Percentiles rank a stretch among this genome's conserved stretches.
Conservation (phyloP, 139 green algal genomes). For the Chlorella sp. region DNA sequence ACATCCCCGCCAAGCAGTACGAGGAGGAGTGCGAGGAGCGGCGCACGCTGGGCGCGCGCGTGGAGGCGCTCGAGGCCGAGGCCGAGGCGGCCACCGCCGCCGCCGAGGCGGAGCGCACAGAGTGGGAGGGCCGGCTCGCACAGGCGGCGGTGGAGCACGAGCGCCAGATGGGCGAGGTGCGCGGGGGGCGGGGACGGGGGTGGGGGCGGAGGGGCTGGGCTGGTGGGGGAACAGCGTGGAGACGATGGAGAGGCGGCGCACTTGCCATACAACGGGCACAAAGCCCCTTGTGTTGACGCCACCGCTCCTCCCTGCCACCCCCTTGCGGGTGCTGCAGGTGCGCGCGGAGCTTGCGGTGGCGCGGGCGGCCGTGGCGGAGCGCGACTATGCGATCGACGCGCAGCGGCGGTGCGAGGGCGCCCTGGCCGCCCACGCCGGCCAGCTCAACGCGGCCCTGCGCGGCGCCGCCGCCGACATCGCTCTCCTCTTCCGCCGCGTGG, state of each 20-base stretch:
- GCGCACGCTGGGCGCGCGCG: slow-evolving; percentile 40
- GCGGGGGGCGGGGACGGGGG: background rate
- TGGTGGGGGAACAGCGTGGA: background rate
- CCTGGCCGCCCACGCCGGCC: slow-evolving; percentile 38
- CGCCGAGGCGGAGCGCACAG: slow-evolving; percentile 31
- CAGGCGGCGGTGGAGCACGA: slow-evolving; percentile 5
- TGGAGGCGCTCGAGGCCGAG: slow-evolving; percentile 50
- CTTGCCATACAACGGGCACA: too few species aligned
- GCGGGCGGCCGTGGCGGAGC: slow-evolving; percentile 33
- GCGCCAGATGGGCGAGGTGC: slow-evolving; percentile 14
- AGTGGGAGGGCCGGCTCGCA: slow-evolving; percentile 9
- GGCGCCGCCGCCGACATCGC: slow-evolving; percentile 26
- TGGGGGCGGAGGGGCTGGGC: background rate
- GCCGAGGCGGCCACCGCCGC: slow-evolving; percentile 25
- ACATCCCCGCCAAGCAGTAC: slow-evolving; percentile 48
- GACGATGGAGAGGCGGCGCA: too few species aligned
- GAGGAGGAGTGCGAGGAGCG: slow-evolving; percentile 75
- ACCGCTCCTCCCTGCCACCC: background rate
- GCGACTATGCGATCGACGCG: slow-evolving; percentile 45
- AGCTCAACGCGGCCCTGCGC: slow-evolving; percentile 30
- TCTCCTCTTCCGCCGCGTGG: slow-evolving; percentile 35
- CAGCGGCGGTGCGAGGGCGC: slow-evolving; percentile 36
- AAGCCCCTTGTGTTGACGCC: too few species aligned
- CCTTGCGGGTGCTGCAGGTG: slow-evolving; percentile 10
- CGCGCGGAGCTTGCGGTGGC: slow-evolving; percentile 31